Evolutionary conservation across 163 green algal species (phyloP), one percentile per base, ranked within the genome.

Genomic region (Coccomyxa subellipsoidea): DNA sequence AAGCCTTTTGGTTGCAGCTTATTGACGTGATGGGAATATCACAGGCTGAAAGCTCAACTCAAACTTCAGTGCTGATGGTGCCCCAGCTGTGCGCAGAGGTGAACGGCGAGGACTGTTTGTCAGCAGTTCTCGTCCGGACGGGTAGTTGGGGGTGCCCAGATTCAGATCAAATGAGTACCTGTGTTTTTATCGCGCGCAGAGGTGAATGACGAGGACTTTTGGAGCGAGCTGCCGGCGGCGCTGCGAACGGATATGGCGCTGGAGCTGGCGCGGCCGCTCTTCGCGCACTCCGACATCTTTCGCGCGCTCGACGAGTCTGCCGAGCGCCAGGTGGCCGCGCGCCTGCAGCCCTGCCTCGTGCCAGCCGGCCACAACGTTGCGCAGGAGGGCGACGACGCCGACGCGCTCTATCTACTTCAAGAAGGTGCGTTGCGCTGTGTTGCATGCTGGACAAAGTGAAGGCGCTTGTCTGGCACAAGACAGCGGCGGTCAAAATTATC

Each of bases 361-460:
- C 73, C 80, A 31, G 77, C 88, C 38, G 90, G 90, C 15, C 85
- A 91, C 81, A 87, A 92, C 79, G 69, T 93, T 54, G 92, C 83
- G 59, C 76, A 88, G 73, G 88, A 94, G 81, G 86, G 89, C 1
- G 86, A 92, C 53, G 79, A 86, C 4, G 87, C 85, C 18, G 87
- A 92, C 78, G 59, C 54, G 21, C 83, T 95, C 23, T 95, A 87
- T 70, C 29, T 86, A 8, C 83, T 86, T 25, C 70, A 77, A 36
- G 82, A 86, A 81, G 82, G 82, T 83, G 54, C 15, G 71, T 12
- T 7, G 18, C 70, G 2, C 34, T 23, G 10, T 37, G 66, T 73
- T 73, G 21, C n/a, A 35, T 59, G 15, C 15, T 59, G 15, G 1
- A 59, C 47, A 59, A 59, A 59, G 47, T n/a, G n/a, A n/a, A n/a